Evolutionary conservation across 139 green algal species (phyloP), one percentile per base, ranked within the genome.

Genomic region (Pseudopediastrum boryanum): DNA sequence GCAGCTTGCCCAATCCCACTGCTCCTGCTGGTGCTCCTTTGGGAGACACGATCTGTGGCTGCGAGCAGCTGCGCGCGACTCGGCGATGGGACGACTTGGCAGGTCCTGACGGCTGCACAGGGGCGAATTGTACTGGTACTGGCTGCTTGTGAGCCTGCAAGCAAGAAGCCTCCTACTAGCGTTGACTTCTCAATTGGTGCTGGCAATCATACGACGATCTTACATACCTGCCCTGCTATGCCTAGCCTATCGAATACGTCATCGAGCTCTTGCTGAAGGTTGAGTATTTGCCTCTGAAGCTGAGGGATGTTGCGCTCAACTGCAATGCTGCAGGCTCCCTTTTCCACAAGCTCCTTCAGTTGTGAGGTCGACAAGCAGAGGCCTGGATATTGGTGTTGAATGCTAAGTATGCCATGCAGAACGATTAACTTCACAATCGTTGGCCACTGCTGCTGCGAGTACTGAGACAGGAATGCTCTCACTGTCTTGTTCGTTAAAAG

Each of bases 271-370:
- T 19, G 29, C 33, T 81, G 75, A 31, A 81, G 43, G 9, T 54
- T 10, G 29, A 81, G 75, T 1, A 81, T 51, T 36, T 73, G 44
- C 23, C 75, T 44, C 44, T 81, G 75, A 46, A 81, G 35, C 19
- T 42, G 27, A 16, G 73, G 73, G 4, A 80, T 19, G 43, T 66
- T 74, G 44, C 75, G 61, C 23, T 75, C 6, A 41, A 74, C 75
- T 3, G 67, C 62, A 25, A 72, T 2, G 4, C 10, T 19, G 31
- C 35, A 19, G 7, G 31, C 41, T 5, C 39, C 41, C 2, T 9
- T 35, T 27, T 75, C 61, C 1, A 61, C 63, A 39, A 39, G 5
- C 48, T 74, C 9, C 9, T 56, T 27, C 75, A 70, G 19, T 38
- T 82, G 36, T 38, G 36, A 38, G 27, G 69, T 35, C 16, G n/a